Conservation (phyloP, 1,284 basidiomycete genomes). For the Boletellus deceptivus region DNA sequence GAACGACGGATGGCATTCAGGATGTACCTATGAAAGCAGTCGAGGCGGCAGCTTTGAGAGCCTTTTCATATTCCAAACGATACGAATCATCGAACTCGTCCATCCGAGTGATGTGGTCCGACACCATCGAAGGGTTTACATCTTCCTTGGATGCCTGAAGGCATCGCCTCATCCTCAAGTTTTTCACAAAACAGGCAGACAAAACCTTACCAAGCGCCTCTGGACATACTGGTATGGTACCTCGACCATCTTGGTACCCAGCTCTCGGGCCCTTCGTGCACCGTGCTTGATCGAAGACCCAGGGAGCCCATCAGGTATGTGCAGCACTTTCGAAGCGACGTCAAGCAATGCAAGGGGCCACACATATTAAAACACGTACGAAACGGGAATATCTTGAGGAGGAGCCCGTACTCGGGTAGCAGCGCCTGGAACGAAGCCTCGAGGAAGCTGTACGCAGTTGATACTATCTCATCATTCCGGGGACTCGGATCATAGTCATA, state of each 20-base stretch:
- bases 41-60: slow-evolving; percentile 17
- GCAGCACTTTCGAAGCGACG: slow-evolving; percentile 10
- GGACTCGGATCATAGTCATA: slow-evolving; percentile 27
- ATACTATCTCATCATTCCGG: slow-evolving; percentile 20
- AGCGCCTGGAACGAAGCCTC: slow-evolving; percentile 6
- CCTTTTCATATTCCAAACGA: slow-evolving; percentile 16
- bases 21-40: slow-evolving; percentile 24
- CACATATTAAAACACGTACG: slow-evolving; percentile 8
- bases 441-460: slow-evolving; percentile 18
- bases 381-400: slow-evolving; percentile 27
- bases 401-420: slow-evolving; percentile 8
- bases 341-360: neutral
- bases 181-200: neutral
- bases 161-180: neutral
- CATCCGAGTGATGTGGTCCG: slow-evolving; percentile 22
- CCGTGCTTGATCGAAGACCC: slow-evolving; percentile 19
- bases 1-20: neutral
- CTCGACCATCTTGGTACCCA: slow-evolving; percentile 14
- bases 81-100: slow-evolving; percentile 7
- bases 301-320: slow-evolving; percentile 25
- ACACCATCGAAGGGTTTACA: slow-evolving; percentile 20
- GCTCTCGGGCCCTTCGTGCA: slow-evolving; percentile 16
- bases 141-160: slow-evolving; percentile 10
- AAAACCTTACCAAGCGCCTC: slow-evolving; percentile 13
- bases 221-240: slow-evolving; percentile 19